Percentiles rank a stretch among this genome's conserved stretches.
Evolutionary conservation across 139 green algal species (phyloP).

Genomic region (Coccomyxa sp.): DNA sequence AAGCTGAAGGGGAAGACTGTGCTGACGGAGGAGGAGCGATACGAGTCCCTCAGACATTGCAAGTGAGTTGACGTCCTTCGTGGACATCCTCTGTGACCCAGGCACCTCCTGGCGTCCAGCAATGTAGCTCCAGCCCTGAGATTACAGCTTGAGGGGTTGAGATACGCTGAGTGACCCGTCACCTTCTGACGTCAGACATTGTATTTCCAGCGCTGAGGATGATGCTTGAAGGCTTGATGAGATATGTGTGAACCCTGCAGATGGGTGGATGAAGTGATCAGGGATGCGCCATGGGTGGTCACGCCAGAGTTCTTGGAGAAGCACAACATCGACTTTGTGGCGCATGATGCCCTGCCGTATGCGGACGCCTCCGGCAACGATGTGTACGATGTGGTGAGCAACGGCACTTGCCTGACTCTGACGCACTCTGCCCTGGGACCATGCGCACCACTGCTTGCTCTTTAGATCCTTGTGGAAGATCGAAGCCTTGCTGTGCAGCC

Average conservation of each 20-base stretch:
- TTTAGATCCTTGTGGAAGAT: no score
- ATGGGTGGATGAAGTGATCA: conserved; percentile 90
- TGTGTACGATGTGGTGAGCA: conserved; percentile 58
- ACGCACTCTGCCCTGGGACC: neutral
- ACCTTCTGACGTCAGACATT: no score
- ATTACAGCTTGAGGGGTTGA: no score
- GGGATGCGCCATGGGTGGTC: conserved; percentile 84
- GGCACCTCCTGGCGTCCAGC: neutral
- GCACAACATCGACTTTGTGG: conserved; percentile 87
- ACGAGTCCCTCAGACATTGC: conserved; percentile 84
- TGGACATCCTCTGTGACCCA: neutral
- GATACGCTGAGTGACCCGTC: neutral
- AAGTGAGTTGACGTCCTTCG: conserved; percentile 38
- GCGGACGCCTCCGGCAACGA: conserved; percentile 59
- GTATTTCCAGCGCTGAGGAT: neutral
- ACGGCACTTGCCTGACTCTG: neutral
- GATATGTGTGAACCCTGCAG: conserved; percentile 24
- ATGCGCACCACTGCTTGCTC: no score
- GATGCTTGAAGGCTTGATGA: neutral
- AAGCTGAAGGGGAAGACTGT: conserved; percentile 90
- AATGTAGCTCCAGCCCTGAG: no score
- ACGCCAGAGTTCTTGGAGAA: conserved; percentile 77
- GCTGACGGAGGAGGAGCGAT: conserved; percentile 80
- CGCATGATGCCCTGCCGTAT: conserved; percentile 89
- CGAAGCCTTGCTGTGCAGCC: neutral